Evolutionary conservation across 805 yeast species (phyloP), one percentile per base, ranked within the genome.

Genomic region (Wickerhamiella azymoides): DNA sequence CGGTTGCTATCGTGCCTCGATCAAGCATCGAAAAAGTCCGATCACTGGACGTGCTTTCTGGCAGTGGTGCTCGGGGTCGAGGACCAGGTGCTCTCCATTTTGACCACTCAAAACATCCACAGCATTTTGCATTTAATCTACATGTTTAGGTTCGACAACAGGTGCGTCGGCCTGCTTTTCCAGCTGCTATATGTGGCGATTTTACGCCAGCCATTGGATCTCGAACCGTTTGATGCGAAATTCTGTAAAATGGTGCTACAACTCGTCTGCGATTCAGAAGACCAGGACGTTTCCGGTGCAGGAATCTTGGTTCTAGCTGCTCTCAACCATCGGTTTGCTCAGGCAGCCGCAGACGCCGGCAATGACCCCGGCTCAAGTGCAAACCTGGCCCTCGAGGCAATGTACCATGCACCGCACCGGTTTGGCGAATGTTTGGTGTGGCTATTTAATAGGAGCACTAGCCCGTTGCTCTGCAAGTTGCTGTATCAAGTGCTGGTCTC

Each of bases 311-410:
- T 84, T 13, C 61, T 88, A 10, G 65, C 88, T 35, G 78, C 85
- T 1, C 65, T 88, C 21, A 88, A 88, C 62, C 96, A 88, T 59
- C 96, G 88, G 62, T 88, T 76, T 9, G 79, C 80, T 84, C 35
- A 64, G 74, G 50, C 67, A 43, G 8, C 25, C 46, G 24, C 24
- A 21, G 24, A 21, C 24, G 24, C 24, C 6, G 24, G 24, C 24
- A 21, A 49, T 11, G 42, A 47, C 25, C 28, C 37, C 17, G 37
- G 46, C 17, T 48, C 36, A 16, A 13, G 17, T 19, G 44, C 40
- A 51, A 73, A 77, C 54, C 72, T 71, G 48, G 80, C 83, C 1
- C 74, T 81, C 55, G 66, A 70, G 4, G 70, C 72, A 2, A 59
- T 88, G 46, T 63, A 71, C 35, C 57, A 62, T 26, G 65, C 70